Percentiles rank a stretch among this genome's conserved stretches.
Evolutionary conservation across 169 alveolate genomes (phyloP).

Genomic region (Fabrea salina): DNA sequence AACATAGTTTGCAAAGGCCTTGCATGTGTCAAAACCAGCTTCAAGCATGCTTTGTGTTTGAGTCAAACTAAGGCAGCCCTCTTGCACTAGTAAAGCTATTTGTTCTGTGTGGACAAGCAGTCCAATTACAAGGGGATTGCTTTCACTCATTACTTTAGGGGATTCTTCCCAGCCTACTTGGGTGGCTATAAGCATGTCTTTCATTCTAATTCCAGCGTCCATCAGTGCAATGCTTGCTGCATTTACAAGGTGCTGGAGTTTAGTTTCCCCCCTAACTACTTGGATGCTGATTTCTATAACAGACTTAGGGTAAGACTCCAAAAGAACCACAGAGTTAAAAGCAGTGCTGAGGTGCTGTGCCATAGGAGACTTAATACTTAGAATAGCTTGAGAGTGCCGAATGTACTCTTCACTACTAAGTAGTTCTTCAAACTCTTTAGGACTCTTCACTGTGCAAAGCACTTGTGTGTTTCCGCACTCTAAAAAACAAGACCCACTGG

Average conservation of each 20-base stretch:
- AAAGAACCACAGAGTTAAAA: not conserved
- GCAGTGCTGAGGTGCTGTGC: not conserved
- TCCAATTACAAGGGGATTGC: not conserved
- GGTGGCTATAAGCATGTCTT: conserved; percentile 18
- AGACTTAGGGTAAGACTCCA: conserved; percentile 26
- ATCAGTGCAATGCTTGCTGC: conserved; percentile 17
- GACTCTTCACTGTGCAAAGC: conserved; percentile 1
- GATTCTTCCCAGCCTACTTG: not conserved
- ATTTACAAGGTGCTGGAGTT: not conserved
- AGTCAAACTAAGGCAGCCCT: too few species aligned
- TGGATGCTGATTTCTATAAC: conserved; percentile 14
- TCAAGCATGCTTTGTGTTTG: too few species aligned
- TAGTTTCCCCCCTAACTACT: not conserved
- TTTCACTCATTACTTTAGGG: not conserved
- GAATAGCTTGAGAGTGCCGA: conserved; percentile 1
- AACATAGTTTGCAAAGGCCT: too few species aligned
- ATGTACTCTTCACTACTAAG: conserved; percentile 18
- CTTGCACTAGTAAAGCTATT: not conserved
- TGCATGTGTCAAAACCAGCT: too few species aligned
- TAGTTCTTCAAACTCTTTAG: conserved; percentile 17
- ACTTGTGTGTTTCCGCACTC: not conserved
- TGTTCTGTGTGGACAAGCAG: conserved; percentile 9
- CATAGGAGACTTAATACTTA: not conserved
- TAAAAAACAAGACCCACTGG: conserved; percentile 5
- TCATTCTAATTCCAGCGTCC: conserved; percentile 28